Evolutionary conservation across 2,329 filamentous ascomycete genomes (phyloP), one percentile per base, ranked within the genome.

Genomic region (Penicillium palitans): DNA sequence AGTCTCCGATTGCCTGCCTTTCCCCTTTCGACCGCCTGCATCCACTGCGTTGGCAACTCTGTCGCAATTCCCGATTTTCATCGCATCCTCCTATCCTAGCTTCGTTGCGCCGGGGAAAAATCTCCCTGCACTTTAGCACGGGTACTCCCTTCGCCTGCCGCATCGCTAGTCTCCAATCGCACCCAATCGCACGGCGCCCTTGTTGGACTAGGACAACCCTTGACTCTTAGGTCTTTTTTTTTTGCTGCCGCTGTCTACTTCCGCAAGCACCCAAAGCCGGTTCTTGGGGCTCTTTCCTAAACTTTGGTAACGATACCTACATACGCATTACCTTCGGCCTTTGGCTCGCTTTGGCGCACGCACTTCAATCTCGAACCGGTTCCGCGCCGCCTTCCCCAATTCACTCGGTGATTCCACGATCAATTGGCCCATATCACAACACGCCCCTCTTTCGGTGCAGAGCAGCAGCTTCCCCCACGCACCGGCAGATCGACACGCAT

Each of bases 21-120:
- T 69, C 72, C 72, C 45, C 57, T 72, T 74, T 72, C 58, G 72
- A 73, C 65, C 68, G 61, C 66, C 64, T 74, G 72, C 72, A 73
- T 72, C 46, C 58, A 68, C 68, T 73, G 68, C 65, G 70, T 62
- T 73, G 71, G 70, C 72, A 72, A 68, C 33, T 53, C 25, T 72
- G 70, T 71, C 69, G 69, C 66, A 66, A 68, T 60, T 63, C 59
- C 59, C 66, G 62, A 65, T 69, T 62, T 61, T 64, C 61, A 64
- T 68, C 68, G 62, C 66, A 67, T 68, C 53, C 48, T 56, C 57
- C 57, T 54, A 58, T 52, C 51, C 52, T 52, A 52, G 40, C n/a
- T 42, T 51, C 52, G 54, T 62, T 63, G 62, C 61, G 62, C 64
- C 58, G 12, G 44, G 42, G 57, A 59, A 61, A 65, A 64, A 57